Evolutionary conservation across 2,329 filamentous ascomycete genomes (phyloP), one percentile per base, ranked within the genome.

Genomic region (Mariannaea sp.): DNA sequence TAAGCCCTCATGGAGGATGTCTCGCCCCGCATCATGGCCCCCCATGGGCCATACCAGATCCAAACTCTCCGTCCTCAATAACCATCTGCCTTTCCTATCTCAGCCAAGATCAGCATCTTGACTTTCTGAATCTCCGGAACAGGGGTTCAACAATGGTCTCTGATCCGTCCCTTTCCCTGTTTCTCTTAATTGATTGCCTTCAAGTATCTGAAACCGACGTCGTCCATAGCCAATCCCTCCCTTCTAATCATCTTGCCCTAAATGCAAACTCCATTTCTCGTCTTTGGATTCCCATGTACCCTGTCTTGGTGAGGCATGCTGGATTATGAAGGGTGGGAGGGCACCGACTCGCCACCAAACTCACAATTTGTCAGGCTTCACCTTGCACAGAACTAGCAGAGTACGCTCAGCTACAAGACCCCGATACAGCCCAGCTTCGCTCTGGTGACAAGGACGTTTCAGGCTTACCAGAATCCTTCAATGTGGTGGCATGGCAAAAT

Each of bases 51-150:
- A 49, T 30, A 40, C 51, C 40, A 40, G 46, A 44, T 49, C 51
- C 19, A 49, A 53, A 53, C 51, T 53, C 44, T 53, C 44, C 39
- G 33, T 45, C 33, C 17, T 38, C 33, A 19, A 43, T 35, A 30
- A 29, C n/a, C 26, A 44, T 40, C 45, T 44, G 22, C 51, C 40
- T 49, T 49, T 33, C 51, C 45, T 44, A 39, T 49, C 51, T 49
- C 51, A 49, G 51, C 33, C 44, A 53, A 53, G 51, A 53, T 53
- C 45, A 49, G 35, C 51, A 53, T 29, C 22, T 20, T 49, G 39
- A 35, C 42, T 38, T 41, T 40, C 32, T 22, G 33, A 14, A 43
- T 35, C 41, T 53, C 51, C 51, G 51, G 51, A 53, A 53, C 33
- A 27, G 22, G 45, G 51, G 22, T 29, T 27, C 27, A 49, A 33